Percentiles rank a stretch among this genome's conserved stretches.
Evolutionary conservation across 768 basidiomycete species (phyloP).

Genomic region (Neoboletus brunneissimus): DNA sequence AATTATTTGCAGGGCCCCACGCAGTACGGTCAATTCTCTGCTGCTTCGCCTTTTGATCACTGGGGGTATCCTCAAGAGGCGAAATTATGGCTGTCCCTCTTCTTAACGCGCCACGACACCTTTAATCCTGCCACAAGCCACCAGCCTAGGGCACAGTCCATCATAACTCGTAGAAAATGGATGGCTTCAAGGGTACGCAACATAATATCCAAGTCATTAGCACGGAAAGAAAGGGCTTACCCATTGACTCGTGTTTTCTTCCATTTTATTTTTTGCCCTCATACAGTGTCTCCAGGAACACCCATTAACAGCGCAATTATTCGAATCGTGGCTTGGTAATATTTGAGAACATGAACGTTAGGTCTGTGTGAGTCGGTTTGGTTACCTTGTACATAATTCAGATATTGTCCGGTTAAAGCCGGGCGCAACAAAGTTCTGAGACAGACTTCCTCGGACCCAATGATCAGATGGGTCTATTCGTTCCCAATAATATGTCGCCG

Average conservation of each 20-base stretch:
- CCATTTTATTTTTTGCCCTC: not conserved
- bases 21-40: not conserved
- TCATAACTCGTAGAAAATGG: not conserved
- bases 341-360: not conserved
- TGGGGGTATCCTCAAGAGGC: too few species aligned
- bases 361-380: not conserved
- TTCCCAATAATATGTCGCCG: not conserved
- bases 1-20: too few species aligned
- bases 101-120: not conserved
- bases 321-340: not conserved
- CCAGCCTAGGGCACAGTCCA: not conserved
- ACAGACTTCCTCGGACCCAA: not conserved
- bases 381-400: not conserved
- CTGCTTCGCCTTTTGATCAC: not conserved
- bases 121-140: too few species aligned
- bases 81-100: not conserved
- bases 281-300: not conserved
- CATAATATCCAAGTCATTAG: not conserved
- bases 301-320: not conserved
- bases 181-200: not conserved
- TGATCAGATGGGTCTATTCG: not conserved
- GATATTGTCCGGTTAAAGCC: not conserved
- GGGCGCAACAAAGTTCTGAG: not conserved
- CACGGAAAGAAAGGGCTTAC: not conserved
- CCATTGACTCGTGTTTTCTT: not conserved